Evolutionary conservation across 495 filamentous ascomycete genomes (phyloP).

Genomic region (Pseudomonodictys pantanalensis): DNA sequence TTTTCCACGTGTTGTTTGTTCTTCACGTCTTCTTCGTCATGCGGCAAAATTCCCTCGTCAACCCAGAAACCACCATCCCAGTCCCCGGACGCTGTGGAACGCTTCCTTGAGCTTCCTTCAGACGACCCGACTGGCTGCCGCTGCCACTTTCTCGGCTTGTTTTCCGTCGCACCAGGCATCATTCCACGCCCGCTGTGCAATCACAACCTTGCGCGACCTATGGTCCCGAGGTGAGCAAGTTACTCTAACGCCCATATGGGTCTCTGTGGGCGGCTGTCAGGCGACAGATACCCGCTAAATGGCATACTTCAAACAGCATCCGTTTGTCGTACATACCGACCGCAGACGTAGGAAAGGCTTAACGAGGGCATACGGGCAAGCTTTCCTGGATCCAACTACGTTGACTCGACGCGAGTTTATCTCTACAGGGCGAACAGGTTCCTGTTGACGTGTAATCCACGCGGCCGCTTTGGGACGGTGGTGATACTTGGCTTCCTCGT

Average conservation of each 20-base stretch:
- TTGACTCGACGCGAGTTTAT: too few species aligned
- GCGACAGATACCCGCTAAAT: too few species aligned
- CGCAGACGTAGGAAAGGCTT: too few species aligned
- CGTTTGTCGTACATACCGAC: neutral
- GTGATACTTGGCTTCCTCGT: neutral
- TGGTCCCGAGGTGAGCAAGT: neutral
- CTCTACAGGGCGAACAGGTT: neutral
- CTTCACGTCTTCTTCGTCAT: neutral
- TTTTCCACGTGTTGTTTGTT: slow-evolving; percentile 17
- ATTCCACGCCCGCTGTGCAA: neutral
- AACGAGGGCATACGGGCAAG: too few species aligned
- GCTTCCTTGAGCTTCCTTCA: neutral
- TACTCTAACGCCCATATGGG: too few species aligned
- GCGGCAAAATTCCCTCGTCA: neutral
- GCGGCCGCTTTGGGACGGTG: neutral
- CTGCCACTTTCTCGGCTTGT: neutral
- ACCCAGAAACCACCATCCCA: neutral
- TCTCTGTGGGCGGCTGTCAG: neutral
- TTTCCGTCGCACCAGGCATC: neutral
- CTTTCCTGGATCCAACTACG: too few species aligned
- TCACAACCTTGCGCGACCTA: too few species aligned
- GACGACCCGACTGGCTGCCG: neutral
- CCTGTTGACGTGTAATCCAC: neutral
- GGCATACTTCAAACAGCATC: too few species aligned
- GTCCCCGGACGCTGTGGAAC: neutral